Evolutionary conservation across 257 asterid genomes (phyloP).

Genomic region (Solanum acaule): DNA sequence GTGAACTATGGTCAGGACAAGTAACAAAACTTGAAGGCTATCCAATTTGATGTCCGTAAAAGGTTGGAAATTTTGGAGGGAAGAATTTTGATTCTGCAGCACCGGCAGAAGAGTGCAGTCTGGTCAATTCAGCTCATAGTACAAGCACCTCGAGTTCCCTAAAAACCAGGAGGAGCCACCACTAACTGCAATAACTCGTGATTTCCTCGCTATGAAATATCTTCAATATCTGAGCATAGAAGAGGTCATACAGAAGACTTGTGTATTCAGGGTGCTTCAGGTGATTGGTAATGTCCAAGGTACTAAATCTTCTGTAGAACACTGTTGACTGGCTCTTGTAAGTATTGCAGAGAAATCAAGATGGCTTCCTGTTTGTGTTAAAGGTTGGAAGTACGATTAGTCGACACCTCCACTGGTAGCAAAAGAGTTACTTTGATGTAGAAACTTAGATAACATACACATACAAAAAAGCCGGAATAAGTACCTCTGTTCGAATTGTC

Average conservation of each 20-base stretch:
- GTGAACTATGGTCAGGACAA: not conserved
- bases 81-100: not conserved
- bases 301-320: constrained; percentile 15
- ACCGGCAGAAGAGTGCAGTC: not conserved
- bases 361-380: constrained; percentile 62
- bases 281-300: not conserved
- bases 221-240: not conserved
- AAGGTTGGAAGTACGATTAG: not conserved
- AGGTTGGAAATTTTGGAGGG: not conserved
- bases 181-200: not conserved
- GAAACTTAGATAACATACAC: not conserved
- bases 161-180: not conserved
- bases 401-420: not conserved
- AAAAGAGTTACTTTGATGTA: not conserved
- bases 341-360: constrained; percentile 79
- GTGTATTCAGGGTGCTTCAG: not conserved
- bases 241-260: not conserved
- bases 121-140: not conserved
- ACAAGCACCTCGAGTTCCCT: not conserved
- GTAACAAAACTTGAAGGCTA: not conserved
- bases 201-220: not conserved
- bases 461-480: not conserved
- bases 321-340: constrained; percentile 71
- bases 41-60: not conserved
- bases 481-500: constrained; percentile 90